phyloP scores from a whole-genome alignment of 805 yeast species.

The Yarrowia bubula region DNA sequence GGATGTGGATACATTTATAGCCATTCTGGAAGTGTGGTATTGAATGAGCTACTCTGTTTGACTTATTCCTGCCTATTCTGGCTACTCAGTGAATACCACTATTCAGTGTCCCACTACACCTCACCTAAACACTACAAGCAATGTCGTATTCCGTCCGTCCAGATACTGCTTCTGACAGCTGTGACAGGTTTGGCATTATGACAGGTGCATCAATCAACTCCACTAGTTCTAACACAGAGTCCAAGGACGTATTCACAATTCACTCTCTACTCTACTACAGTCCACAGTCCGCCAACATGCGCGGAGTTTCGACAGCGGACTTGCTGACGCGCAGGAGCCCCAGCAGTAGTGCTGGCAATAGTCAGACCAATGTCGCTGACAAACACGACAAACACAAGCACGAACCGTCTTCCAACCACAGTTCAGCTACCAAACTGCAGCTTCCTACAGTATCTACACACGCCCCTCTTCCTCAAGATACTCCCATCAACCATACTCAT shows the following conservation, averaged over 20 bases:
- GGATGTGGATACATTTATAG: too few species aligned
- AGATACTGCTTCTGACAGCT: too few species aligned
- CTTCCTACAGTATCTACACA: slow-evolving; percentile 2
- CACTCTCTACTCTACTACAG: slow-evolving; percentile 11
- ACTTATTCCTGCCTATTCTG: too few species aligned
- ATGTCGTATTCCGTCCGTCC: too few species aligned
- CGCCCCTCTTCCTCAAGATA: not conserved
- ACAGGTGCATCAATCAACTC: too few species aligned
- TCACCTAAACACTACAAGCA: too few species aligned
- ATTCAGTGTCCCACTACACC: too few species aligned
- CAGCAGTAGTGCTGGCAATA: not conserved
- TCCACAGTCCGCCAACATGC: slow-evolving; percentile 7
- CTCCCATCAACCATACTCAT: not conserved
- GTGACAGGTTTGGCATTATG: too few species aligned
- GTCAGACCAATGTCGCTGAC: not conserved
- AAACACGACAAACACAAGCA: not conserved
- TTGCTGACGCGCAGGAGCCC: not conserved
- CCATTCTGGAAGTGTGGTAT: too few species aligned
- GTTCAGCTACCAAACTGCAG: not conserved
- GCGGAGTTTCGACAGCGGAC: slow-evolving; percentile 5
- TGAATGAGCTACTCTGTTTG: too few species aligned
- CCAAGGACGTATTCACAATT: not conserved
- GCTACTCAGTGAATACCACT: too few species aligned
- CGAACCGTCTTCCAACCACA: not conserved
- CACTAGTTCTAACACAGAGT: too few species aligned